Base-by-base conservation (phyloP, 2,329 filamentous ascomycete genomes). In the Calonectria pseudoreteaudii region DNA sequence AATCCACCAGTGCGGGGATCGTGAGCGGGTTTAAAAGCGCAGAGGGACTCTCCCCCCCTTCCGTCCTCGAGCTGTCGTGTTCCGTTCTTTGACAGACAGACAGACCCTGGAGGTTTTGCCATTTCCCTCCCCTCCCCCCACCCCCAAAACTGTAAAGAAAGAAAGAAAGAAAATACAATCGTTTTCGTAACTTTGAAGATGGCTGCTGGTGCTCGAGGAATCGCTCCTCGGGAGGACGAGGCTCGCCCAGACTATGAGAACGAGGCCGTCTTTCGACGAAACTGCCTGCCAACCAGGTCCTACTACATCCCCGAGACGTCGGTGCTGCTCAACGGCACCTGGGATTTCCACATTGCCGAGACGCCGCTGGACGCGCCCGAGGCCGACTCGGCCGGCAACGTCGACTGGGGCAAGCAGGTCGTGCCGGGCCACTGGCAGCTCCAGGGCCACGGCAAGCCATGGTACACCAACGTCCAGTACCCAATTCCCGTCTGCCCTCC, bases 351-450 rank as follows among this genome's bases (percentile, higher is more conserved):
- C 75, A 87, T 89, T 69, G 85, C 87, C 16, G 76, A 83, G 5
- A 87, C 84, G 10, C 88, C 88, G 0, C 77, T 85, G 10, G 85
- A 88, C 68, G 87, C 88, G 0, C 88, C 89, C 26, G 83, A 85
- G 30, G 67, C 76, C 4, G 68, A 49, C 36, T 49, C 72, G 13
- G 89, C 93, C 64, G 87, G 92, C 66, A 90, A 93, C 64, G 87
- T 92, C 66, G 90, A 76, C 49, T 82, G 79, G 81, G 84, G 67
- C 77, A 91, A 90, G 87, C 83, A 84, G 26, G 84, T 88, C 14
- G 93, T 94, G 0, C 93, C 93, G 0, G 91, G 91, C 4, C 90
- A 92, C 79, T 94, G 93, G 93, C 93, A 94, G 82, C 84, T 93
- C 6, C 91, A 94, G 82, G 93, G 92, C 31, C 91, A 92, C 79